Conservation (phyloP, 164 flowering plant species). For the Stephania yunnanensis region DNA sequence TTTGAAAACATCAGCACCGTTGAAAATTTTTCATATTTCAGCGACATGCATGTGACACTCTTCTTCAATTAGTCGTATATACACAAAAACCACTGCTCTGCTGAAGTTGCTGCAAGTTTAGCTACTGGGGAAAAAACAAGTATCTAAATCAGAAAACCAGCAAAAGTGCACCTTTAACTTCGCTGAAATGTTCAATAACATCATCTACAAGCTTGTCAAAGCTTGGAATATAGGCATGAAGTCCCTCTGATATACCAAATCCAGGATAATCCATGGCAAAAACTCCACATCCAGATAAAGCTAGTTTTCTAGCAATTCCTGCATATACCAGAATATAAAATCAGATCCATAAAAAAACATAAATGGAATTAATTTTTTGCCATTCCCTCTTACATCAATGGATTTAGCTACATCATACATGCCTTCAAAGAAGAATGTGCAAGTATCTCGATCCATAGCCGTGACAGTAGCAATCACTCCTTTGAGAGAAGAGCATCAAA, state of each 20-base stretch:
- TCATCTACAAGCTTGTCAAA: constrained; percentile 84
- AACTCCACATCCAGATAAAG: constrained; percentile 77
- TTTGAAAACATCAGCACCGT: too few relatives aligned
- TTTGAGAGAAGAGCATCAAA: constrained; percentile 38
- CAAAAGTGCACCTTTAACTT: constrained; percentile 55
- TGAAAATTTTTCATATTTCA: too few relatives aligned
- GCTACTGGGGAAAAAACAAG: too few relatives aligned
- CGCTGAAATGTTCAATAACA: constrained; percentile 85
- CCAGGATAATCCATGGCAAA: constrained; percentile 97
- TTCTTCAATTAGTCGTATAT: too few relatives aligned
- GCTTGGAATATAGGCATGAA: constrained; percentile 74
- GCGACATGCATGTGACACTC: too few relatives aligned
- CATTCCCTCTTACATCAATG: not conserved
- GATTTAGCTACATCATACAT: constrained; percentile 31
- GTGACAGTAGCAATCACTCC: constrained; percentile 76
- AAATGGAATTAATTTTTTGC: not conserved
- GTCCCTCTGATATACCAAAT: constrained; percentile 97
- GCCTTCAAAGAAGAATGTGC: constrained; percentile 98
- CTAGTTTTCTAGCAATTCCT: constrained; percentile 92
- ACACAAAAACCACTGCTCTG: too few relatives aligned
- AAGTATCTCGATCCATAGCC: constrained; percentile 99
- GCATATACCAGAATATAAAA: constrained; percentile 18
- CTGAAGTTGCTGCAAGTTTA: too few relatives aligned
- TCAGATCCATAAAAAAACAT: constrained; percentile 7
- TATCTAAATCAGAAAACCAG: not conserved